Conservation (phyloP, 2,329 filamentous ascomycete species). For the Bipolaris victoriae region DNA sequence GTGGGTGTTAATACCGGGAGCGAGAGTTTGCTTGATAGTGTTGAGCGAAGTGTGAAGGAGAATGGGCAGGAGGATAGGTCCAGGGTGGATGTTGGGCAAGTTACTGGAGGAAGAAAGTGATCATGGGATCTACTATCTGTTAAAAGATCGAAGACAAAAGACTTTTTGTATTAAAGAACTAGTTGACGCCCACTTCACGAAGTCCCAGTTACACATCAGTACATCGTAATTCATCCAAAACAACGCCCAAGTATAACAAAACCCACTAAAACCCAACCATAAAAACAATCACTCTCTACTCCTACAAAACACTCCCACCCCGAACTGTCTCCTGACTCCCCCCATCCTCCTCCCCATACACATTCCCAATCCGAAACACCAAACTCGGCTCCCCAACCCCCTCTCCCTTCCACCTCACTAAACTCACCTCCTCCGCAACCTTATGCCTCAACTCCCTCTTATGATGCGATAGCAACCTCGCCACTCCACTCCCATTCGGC, state of each 20-base stretch:
- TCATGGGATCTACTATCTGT: too few relatives aligned
- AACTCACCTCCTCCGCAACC: neutral
- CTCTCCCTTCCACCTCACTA: neutral
- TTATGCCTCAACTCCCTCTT: neutral
- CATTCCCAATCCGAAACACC: neutral
- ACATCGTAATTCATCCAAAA: too few relatives aligned
- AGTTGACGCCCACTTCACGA: too few relatives aligned
- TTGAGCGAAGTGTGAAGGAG: constrained; percentile 20
- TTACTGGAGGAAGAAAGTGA: neutral
- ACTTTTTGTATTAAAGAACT: too few relatives aligned
- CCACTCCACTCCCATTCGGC: neutral
- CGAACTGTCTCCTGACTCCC: neutral
- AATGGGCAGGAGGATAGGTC: constrained; percentile 12
- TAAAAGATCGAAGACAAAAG: too few relatives aligned
- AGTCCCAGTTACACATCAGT: neutral
- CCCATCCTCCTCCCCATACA: neutral
- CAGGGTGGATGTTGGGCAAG: constrained; percentile 6
- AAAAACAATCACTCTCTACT: neutral
- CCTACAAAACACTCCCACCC: neutral
- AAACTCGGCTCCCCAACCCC: neutral
- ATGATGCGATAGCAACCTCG: neutral
- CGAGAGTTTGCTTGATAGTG: constrained; percentile 22
- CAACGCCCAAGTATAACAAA: neutral
- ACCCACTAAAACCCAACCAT: neutral
- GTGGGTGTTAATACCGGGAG: constrained; percentile 19